Evolutionary conservation across 306 rosid species (phyloP).

Genomic region (Prosopis cineraria): DNA sequence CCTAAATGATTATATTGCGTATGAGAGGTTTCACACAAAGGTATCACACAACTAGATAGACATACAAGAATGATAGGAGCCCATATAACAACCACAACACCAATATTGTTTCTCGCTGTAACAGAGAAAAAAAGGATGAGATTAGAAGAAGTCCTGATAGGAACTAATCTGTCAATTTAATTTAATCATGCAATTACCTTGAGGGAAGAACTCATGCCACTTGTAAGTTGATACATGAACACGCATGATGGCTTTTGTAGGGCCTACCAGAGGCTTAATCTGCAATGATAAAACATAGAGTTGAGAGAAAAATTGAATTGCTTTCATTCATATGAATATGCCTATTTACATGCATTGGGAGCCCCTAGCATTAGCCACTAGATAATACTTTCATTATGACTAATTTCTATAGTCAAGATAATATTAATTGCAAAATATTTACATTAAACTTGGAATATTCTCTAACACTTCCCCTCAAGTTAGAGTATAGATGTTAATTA

Average conservation of each 20-base stretch:
- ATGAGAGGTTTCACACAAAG: slow-evolving; percentile 26
- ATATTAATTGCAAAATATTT: background rate
- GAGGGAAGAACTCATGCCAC: slow-evolving; percentile 98
- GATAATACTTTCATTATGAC: background rate
- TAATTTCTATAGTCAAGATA: background rate
- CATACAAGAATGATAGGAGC: slow-evolving; percentile 92
- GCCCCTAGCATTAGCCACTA: background rate
- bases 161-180: slow-evolving; percentile 26
- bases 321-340: background rate
- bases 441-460: background rate
- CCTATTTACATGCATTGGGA: background rate
- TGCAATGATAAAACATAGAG: slow-evolving; percentile 37
- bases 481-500: background rate
- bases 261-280: slow-evolving; percentile 91
- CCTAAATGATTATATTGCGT: slow-evolving; percentile 7
- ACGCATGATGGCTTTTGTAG: slow-evolving; percentile 80
- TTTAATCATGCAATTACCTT: slow-evolving; percentile 53
- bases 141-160: slow-evolving; percentile 27
- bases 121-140: slow-evolving; percentile 39
- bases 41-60: slow-evolving; percentile 30
- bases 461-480: background rate
- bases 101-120: slow-evolving; percentile 86
- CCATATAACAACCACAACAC: slow-evolving; percentile 91
- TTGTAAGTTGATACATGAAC: slow-evolving; percentile 45
- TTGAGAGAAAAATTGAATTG: background rate